These are phyloP conservation scores for Zoysia japonica DNA, from an alignment of 176 grass and related monocot genomes.

Conservation along the genomic window DNA sequence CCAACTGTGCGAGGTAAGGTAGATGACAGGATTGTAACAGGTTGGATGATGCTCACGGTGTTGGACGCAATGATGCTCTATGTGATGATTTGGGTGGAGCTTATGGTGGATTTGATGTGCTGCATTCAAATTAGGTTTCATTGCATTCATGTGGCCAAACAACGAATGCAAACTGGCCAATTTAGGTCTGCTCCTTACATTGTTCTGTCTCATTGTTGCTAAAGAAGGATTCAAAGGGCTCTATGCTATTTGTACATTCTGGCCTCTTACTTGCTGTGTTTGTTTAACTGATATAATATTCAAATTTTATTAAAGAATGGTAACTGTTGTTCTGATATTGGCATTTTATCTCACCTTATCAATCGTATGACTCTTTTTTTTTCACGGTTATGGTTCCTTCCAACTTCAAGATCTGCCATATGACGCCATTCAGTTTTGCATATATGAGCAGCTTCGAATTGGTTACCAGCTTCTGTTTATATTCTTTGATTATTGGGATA, in stretches of 20 bases:
- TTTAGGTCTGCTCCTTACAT: conserved; percentile 64
- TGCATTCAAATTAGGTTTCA: not conserved
- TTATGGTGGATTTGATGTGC: not conserved
- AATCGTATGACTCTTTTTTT: not conserved
- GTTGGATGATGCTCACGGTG: too few species aligned
- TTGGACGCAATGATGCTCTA: conserved; percentile 60
- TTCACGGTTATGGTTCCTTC: conserved; percentile 77
- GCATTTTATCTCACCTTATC: too few species aligned
- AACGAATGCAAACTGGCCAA: conserved; percentile 74
- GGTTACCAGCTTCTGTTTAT: conserved; percentile 35
- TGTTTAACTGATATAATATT: not conserved
- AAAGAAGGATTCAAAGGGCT: conserved; percentile 66
- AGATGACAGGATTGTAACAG: too few species aligned
- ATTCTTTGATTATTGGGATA: too few species aligned
- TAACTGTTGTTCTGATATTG: too few species aligned
- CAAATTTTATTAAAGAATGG: too few species aligned
- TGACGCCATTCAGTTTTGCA: conserved; percentile 77
- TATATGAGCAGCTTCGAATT: conserved; percentile 78
- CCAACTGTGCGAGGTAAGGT: too few species aligned
- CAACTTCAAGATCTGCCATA: conserved; percentile 75
- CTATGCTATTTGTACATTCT: conserved; percentile 42
- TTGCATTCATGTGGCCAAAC: conserved; percentile 54
- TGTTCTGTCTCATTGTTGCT: conserved; percentile 54
- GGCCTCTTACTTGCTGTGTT: too few species aligned
- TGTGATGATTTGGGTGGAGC: too few species aligned